phyloP scores from a whole-genome alignment of 108 stramenopile genomes.

The Fistulifera pelliculosa region DNA sequence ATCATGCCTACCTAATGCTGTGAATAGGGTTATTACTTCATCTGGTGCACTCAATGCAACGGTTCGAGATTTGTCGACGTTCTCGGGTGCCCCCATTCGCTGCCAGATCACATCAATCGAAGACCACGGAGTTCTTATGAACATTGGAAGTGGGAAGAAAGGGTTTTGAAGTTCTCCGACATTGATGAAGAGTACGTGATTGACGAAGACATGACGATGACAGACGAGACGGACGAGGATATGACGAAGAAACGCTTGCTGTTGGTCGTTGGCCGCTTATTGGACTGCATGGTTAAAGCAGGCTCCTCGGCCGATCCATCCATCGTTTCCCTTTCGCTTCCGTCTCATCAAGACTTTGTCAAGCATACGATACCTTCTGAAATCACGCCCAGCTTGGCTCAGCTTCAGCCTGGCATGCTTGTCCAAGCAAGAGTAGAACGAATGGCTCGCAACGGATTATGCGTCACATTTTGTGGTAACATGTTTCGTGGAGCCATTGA shows the following conservation, averaged over 20 bases:
- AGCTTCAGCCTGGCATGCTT: slow-evolving; percentile 59
- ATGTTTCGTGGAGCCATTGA: slow-evolving; percentile 76
- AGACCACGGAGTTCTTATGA: slow-evolving; percentile 78
- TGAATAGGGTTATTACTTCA: slow-evolving; percentile 25
- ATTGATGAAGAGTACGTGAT: slow-evolving; percentile 40
- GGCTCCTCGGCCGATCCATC: not conserved
- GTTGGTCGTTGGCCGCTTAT: slow-evolving; percentile 10
- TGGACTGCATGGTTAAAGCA: slow-evolving; percentile 9
- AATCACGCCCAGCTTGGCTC: slow-evolving; percentile 26
- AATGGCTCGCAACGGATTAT: slow-evolving; percentile 70
- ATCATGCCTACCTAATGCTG: slow-evolving; percentile 34
- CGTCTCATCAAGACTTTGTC: slow-evolving; percentile 11
- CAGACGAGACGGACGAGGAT: slow-evolving; percentile 9
- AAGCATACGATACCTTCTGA: slow-evolving; percentile 15
- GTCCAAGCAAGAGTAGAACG: slow-evolving; percentile 56
- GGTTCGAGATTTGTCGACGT: not conserved
- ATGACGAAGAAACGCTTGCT: not conserved
- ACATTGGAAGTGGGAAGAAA: slow-evolving; percentile 35
- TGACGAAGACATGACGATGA: slow-evolving; percentile 21
- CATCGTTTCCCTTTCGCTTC: slow-evolving; percentile 24
- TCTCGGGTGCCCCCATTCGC: slow-evolving; percentile 17
- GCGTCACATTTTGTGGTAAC: slow-evolving; percentile 53
- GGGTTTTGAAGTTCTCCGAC: slow-evolving; percentile 62
- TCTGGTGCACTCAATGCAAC: not conserved
- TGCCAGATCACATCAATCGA: slow-evolving; percentile 59